Evolutionary conservation across 768 basidiomycete genomes (phyloP).

Genomic region (Rhizopogon vinicolor): DNA sequence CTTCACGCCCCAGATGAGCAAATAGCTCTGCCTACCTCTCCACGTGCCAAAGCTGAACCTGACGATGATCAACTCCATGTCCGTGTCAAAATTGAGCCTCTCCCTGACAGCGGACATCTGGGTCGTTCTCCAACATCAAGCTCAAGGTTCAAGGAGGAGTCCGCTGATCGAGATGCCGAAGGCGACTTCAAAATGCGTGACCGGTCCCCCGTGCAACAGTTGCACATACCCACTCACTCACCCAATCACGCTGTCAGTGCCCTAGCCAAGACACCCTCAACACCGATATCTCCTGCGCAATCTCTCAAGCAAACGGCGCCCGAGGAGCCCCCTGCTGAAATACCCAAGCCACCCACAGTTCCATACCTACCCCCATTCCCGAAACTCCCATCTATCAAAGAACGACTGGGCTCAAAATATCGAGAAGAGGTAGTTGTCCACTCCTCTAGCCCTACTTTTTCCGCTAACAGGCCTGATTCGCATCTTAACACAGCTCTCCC

Average conservation of each 20-base stretch:
- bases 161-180: slow-evolving; percentile 13
- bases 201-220: slow-evolving; percentile 20
- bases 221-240: slow-evolving; percentile 12
- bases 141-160: slow-evolving; percentile 11
- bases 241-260: background rate
- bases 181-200: slow-evolving; percentile 13
- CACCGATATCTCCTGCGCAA: slow-evolving; percentile 9
- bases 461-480: background rate
- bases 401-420: slow-evolving; percentile 4
- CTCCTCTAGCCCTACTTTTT: background rate
- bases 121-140: background rate
- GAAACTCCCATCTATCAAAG: background rate
- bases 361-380: slow-evolving; percentile 30
- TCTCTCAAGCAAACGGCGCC: background rate
- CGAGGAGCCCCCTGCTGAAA: background rate
- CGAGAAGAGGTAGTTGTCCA: slow-evolving; percentile 16
- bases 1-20: background rate
- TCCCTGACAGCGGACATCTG: background rate
- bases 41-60: background rate
- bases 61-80: background rate
- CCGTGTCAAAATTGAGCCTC: background rate
- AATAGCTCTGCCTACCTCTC: background rate
- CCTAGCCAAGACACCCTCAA: background rate
- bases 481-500: background rate
- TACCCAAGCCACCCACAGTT: slow-evolving; percentile 10